A percentile compares a stretch with the other conserved stretches of the same genome.
Evolutionary conservation across 371 early-diverging fungal genomes (phyloP).

Genomic region (Mucor irregularis): DNA sequence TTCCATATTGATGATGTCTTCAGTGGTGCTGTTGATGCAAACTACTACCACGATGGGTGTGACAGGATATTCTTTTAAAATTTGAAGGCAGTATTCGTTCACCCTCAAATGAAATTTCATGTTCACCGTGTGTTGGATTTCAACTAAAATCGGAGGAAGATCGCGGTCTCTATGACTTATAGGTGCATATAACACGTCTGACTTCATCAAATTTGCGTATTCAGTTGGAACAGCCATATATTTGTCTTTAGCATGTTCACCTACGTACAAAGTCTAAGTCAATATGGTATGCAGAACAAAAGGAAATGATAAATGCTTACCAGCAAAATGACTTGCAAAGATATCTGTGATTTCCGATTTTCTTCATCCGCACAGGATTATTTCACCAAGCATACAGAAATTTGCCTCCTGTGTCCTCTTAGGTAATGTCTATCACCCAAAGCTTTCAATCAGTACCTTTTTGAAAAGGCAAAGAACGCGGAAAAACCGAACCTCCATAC

Average conservation of each 20-base stretch:
- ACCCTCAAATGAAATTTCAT: background rate
- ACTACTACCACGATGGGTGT: slow-evolving; percentile 4
- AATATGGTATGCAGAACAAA: background rate
- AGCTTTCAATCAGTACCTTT: no score
- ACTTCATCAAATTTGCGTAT: slow-evolving; percentile 8
- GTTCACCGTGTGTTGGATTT: slow-evolving; percentile 1
- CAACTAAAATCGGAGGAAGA: background rate
- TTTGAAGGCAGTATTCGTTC: slow-evolving; percentile 2
- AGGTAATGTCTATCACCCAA: no score
- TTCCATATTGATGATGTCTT: slow-evolving; percentile 6
- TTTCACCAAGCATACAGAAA: no score
- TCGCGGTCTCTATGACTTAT: background rate
- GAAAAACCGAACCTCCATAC: no score
- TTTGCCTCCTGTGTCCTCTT: no score
- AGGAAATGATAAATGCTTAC: background rate
- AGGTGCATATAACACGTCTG: slow-evolving; percentile 3
- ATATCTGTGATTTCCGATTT: no score
- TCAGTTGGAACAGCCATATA: background rate
- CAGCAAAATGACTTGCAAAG: no score
- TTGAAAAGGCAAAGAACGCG: no score
- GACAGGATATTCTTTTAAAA: slow-evolving; percentile 11
- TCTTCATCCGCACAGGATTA: no score
- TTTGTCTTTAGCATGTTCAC: background rate
- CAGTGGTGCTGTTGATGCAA: slow-evolving; percentile 12
- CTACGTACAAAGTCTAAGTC: background rate